Percentiles rank a stretch among this genome's conserved stretches.
These are phyloP conservation scores for Backusella parvicylindrica DNA, from an alignment of 192 early-diverging fungal species.

Conservation along the genomic window DNA sequence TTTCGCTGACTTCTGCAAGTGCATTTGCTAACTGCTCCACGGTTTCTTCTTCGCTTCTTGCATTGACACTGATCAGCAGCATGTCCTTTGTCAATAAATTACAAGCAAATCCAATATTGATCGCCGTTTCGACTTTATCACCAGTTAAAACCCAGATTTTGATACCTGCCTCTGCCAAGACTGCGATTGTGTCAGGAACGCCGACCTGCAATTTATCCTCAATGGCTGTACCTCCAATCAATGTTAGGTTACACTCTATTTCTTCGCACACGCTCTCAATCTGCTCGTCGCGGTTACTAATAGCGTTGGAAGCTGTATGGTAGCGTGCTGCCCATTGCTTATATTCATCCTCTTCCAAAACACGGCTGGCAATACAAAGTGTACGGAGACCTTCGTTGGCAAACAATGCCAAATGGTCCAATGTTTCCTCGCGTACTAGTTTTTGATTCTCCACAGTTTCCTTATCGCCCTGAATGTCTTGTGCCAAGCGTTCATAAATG, in stretches of 20 bases:
- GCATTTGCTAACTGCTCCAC: conserved; percentile 55
- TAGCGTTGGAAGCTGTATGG: conserved; percentile 41
- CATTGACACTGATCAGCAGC: conserved; percentile 53
- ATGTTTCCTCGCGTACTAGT: conserved; percentile 63
- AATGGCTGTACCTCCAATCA: conserved; percentile 76
- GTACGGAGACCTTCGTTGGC: conserved; percentile 77
- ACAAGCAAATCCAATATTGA: conserved; percentile 77
- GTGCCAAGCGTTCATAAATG: conserved; percentile 71
- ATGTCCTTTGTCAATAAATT: conserved; percentile 61
- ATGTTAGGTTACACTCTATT: conserved; percentile 56
- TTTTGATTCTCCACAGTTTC: conserved; percentile 53
- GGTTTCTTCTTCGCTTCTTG: conserved; percentile 40
- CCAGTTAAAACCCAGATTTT: conserved; percentile 83
- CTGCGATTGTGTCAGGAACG: conserved; percentile 69
- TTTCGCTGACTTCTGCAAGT: not conserved
- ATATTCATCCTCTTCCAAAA: conserved; percentile 54
- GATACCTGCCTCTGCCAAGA: conserved; percentile 60
- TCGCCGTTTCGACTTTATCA: conserved; percentile 79
- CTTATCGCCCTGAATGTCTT: conserved; percentile 22
- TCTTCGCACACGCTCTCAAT: conserved; percentile 50
- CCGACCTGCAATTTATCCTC: conserved; percentile 79
- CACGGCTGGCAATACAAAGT: conserved; percentile 63
- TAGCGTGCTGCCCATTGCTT: conserved; percentile 54
- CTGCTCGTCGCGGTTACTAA: conserved; percentile 58
- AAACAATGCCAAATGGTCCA: conserved; percentile 80